Evolutionary conservation across 2,329 filamentous ascomycete species (phyloP), one percentile per base, ranked within the genome.

Genomic region (Aspergillus vadensis): DNA sequence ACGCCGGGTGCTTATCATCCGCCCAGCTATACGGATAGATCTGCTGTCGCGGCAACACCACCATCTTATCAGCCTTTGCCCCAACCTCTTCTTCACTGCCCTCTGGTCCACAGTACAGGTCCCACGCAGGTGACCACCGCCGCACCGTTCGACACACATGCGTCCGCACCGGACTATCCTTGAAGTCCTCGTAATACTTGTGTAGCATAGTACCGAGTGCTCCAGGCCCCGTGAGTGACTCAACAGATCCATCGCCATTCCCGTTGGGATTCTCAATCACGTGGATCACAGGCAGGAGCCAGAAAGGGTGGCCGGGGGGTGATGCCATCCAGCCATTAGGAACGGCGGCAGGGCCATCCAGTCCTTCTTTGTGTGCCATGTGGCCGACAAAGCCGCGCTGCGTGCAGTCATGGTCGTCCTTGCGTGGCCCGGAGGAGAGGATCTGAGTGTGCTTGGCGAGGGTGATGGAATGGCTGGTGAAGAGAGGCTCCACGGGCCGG

Each of bases 271-370:
- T 61, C 30, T 67, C 64, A 8, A 67, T 36, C 9, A 67, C 59
- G 27, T 55, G 48, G 9, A 67, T 57, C n/a, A 63, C 61, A 1
- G 64, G 61, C 15, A 67, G 58, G 2, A 67, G 62, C 64, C 64
- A 67, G 52, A 66, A 67, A 1, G 65, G 65, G 19, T 67, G 65
- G n/a, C 65, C 65, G 0, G 65, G 62, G 0, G 65, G 62, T 0
- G 65, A 67, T 5, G 65, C 65, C 65, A 67, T 67, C 65, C 65
- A 67, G 12, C 65, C 65, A 52, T 67, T 67, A 1, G 65, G 65
- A 14, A 67, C 59, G 19, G 65, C 65, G 23, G 62, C 65, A 17
- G 60, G 54, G 3, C 59, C 58, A 17, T 62, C 56, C 1, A 66
- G 32, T 23, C 66, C 65, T 3, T 49, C 51, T 5, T 50, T 60